Base-by-base conservation (phyloP, 192 early-diverging fungal species). In the Coemansia sp. region DNA sequence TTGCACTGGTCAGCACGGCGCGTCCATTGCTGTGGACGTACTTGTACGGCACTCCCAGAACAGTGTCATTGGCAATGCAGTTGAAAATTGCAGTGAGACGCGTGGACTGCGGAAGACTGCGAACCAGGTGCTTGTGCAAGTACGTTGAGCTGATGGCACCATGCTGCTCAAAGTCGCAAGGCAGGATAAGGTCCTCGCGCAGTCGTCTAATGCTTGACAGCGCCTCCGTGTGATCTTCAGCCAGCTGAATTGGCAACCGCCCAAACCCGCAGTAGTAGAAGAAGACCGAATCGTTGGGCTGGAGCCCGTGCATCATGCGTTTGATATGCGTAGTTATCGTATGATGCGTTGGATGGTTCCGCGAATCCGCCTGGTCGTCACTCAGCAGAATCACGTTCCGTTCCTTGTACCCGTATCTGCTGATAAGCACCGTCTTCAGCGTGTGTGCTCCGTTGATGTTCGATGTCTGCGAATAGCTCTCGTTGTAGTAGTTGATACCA, bases 211-310 rank as follows among this genome's bases (percentile, higher is more conserved):
- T 88, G 62, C 47, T 81, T 71, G 51, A 19, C 47, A 82, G 43
- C 13, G 64, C 73, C 68, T 83, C 70, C 40, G 64, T 52, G 60
- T 55, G 69, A 4, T 56, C 62, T 2, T 75, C 73, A 11, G 47
- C 54, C 3, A 76, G 58, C 62, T 81, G 78, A 22, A 62, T 18
- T 16, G 78, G 72, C 40, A 82, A 83, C 12, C 85, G 78, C 37
- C 92, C 87, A 65, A 91, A 91, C 39, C 94, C 94, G 60, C 85
- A 90, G 69, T 82, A 94, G 74, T 92, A 90, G 73, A 94, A 88
- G 67, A 91, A 89, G 63, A 94, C 79, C 8, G 88, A 87, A 69
- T 93, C 91, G 58, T 88, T 88, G 49, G 92, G 85, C 37, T 78
- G 73, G 40, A 89, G 85, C 32, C 79, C 88, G 48, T 74, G 72